Evolutionary conservation across 1,284 basidiomycete genomes (phyloP).

Genomic region (Meripilus lineatus): DNA sequence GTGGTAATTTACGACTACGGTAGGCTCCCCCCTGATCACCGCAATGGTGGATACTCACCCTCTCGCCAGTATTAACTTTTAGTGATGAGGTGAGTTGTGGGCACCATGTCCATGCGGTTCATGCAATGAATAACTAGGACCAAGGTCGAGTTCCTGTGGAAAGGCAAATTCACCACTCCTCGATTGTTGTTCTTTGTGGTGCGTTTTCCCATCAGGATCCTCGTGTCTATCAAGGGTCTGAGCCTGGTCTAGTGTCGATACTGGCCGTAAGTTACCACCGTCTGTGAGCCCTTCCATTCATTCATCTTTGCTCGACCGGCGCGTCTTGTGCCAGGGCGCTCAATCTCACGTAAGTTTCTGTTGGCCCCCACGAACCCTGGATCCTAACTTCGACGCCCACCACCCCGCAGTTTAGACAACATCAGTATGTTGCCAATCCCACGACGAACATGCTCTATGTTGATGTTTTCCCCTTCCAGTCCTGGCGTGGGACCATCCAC

Average conservation of each 20-base stretch:
- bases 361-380: too few species aligned
- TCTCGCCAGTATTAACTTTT: background rate
- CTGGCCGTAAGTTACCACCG: background rate
- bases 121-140: too few species aligned
- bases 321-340: background rate
- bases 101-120: too few species aligned
- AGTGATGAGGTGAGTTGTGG: background rate
- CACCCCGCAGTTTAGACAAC: background rate
- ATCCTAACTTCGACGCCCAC: background rate
- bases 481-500: background rate
- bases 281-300: background rate
- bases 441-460: background rate
- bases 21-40: background rate
- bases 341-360: constrained; percentile 1
- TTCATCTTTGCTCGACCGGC: background rate
- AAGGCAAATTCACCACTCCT: background rate
- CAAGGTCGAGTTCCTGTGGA: background rate
- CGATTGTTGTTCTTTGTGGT: background rate
- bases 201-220: background rate
- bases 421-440: background rate
- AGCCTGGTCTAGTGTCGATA: background rate
- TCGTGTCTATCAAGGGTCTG: background rate
- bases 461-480: background rate
- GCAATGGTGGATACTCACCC: background rate
- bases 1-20: background rate